These are phyloP conservation scores for Catharanthus roseus DNA, from an alignment of 257 asterid genomes.

Conservation along the genomic window DNA sequence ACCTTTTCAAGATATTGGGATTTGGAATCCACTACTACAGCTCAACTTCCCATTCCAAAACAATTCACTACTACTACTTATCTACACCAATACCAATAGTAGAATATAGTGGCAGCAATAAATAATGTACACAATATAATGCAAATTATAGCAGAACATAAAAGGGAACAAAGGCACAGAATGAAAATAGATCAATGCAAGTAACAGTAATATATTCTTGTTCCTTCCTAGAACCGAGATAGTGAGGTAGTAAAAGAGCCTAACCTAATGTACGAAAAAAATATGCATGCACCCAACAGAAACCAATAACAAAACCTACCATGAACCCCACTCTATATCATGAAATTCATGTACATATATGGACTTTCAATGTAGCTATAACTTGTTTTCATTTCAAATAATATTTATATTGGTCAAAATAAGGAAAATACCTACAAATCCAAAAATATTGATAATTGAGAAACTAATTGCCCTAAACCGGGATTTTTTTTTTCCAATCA, in stretches of 20 bases:
- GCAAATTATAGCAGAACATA: background rate
- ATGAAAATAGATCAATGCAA: background rate
- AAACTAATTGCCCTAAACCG: constrained; percentile 28
- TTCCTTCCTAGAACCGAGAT: too few species aligned
- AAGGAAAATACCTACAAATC: constrained; percentile 20
- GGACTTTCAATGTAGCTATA: constrained; percentile 9
- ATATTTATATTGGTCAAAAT: constrained; percentile 13
- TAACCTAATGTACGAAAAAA: background rate
- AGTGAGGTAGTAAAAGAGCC: constrained; percentile 21
- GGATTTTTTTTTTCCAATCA: constrained; percentile 18
- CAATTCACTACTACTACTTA: constrained; percentile 14
- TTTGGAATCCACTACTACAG: constrained; percentile 38
- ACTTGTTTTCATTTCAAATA: constrained; percentile 8
- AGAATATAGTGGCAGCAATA: constrained; percentile 27
- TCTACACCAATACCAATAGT: constrained; percentile 14
- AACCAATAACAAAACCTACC: background rate
- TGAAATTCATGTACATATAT: constrained; percentile 9
- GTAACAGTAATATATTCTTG: background rate
- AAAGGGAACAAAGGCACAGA: background rate
- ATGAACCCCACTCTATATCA: background rate
- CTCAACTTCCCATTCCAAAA: constrained; percentile 38
- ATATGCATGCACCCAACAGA: constrained; percentile 1
- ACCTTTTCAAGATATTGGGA: constrained; percentile 30
- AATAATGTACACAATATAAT: background rate
- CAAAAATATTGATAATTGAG: constrained; percentile 37